Percentiles rank a stretch among this genome's conserved stretches.
These are phyloP conservation scores for Proliferodiscus dingleyae DNA, from an alignment of 2,329 filamentous ascomycete genomes.

Conservation along the genomic window DNA sequence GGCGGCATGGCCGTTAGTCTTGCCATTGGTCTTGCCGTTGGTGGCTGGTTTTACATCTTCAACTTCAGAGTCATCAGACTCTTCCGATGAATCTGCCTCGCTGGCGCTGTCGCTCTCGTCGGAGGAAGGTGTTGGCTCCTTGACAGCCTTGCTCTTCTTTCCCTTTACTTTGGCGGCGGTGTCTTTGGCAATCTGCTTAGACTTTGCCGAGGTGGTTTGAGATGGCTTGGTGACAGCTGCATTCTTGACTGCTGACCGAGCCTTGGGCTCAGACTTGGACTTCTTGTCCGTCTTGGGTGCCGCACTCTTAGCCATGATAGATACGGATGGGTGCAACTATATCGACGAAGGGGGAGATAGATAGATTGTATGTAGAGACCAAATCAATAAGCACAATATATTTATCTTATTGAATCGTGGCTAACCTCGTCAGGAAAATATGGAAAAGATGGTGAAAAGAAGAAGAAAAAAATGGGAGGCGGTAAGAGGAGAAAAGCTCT, in stretches of 20 bases:
- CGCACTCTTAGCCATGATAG: slow-evolving; percentile 63
- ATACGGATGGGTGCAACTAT: slow-evolving; percentile 3
- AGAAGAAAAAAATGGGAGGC: slow-evolving; percentile 12
- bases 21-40: slow-evolving; percentile 34
- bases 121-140: slow-evolving; percentile 39
- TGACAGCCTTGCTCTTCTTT: slow-evolving; percentile 39
- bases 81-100: slow-evolving; percentile 17
- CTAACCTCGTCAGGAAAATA: slow-evolving; percentile 1
- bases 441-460: slow-evolving; percentile 7
- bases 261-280: slow-evolving; percentile 44
- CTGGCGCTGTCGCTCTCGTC: slow-evolving; percentile 34
- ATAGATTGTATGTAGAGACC: slow-evolving; percentile 8
- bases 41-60: slow-evolving; percentile 24
- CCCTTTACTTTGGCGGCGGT: slow-evolving; percentile 32
- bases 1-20: slow-evolving; percentile 33
- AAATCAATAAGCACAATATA: too few species aligned
- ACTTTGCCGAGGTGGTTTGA: slow-evolving; percentile 60
- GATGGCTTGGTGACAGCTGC: slow-evolving; percentile 63
- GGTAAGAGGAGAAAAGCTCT: slow-evolving; percentile 24
- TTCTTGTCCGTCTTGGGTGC: slow-evolving; percentile 53
- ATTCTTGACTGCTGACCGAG: slow-evolving; percentile 55
- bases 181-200: slow-evolving; percentile 61
- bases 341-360: too few species aligned
- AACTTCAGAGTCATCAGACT: slow-evolving; percentile 29
- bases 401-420: too few species aligned